phyloP scores from a whole-genome alignment of 441 rosid species.

The Capsella rubella region DNA sequence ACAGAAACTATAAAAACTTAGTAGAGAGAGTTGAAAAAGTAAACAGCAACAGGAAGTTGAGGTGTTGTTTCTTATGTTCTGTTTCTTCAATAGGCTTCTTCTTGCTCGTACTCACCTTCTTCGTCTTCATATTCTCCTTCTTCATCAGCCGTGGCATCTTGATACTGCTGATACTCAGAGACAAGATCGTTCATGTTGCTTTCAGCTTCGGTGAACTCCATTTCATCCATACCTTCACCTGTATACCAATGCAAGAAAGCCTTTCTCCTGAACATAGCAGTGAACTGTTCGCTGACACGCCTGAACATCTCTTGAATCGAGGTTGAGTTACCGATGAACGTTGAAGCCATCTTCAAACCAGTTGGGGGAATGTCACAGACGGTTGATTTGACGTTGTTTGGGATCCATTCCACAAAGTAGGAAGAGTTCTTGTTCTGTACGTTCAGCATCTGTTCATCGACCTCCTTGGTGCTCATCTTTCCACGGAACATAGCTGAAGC shows the following conservation, averaged over 20 bases:
- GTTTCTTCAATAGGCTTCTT: constrained; percentile 45
- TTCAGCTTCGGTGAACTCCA: constrained; percentile 81
- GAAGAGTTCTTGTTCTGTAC: constrained; percentile 90
- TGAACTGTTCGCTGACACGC: constrained; percentile 85
- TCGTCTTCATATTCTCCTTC: constrained; percentile 70
- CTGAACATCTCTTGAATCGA: constrained; percentile 86
- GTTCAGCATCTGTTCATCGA: constrained; percentile 82
- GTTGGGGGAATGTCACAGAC: constrained; percentile 86
- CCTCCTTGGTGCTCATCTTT: constrained; percentile 84
- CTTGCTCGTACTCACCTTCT: constrained; percentile 56
- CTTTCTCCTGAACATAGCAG: constrained; percentile 83
- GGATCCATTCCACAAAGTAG: constrained; percentile 86
- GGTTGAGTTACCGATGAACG: constrained; percentile 79
- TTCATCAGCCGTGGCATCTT: constrained; percentile 84
- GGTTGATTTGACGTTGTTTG: constrained; percentile 80
- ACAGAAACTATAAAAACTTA: constrained; percentile 37
- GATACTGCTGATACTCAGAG: constrained; percentile 82
- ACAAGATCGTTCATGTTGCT: constrained; percentile 86
- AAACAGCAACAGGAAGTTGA: constrained; percentile 71
- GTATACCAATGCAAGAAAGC: constrained; percentile 93
- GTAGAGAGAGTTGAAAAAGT: constrained; percentile 4
- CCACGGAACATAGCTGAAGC: constrained; percentile 90
- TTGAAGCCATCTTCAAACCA: constrained; percentile 81
- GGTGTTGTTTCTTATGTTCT: constrained; percentile 24
- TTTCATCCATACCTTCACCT: constrained; percentile 83